phyloP scores from a whole-genome alignment of 257 asterid species.

The Scutellaria barbata region DNA sequence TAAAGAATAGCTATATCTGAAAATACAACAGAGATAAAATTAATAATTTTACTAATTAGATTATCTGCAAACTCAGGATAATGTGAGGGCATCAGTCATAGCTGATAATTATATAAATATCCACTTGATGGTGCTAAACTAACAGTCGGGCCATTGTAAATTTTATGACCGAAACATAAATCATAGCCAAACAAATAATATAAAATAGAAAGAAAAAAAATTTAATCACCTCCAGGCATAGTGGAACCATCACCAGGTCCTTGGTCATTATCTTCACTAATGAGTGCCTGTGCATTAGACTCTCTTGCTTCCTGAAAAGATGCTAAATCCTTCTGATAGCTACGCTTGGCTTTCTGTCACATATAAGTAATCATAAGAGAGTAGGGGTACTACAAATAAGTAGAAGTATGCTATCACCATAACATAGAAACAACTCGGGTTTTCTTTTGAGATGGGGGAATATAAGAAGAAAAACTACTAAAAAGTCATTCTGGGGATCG shows the following conservation, averaged over 20 bases:
- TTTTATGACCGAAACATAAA: constrained; percentile 1
- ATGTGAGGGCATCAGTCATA: neutral
- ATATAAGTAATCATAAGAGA: constrained; percentile 12
- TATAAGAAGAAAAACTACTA: constrained; percentile 13
- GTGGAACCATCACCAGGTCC: constrained; percentile 53
- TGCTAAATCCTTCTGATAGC: constrained; percentile 90
- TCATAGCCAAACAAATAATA: neutral
- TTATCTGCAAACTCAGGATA: too few species aligned
- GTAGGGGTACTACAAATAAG: constrained; percentile 9
- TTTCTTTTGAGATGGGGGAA: constrained; percentile 8
- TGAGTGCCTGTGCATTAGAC: constrained; percentile 62
- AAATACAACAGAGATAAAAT: neutral
- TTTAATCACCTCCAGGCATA: constrained; percentile 69
- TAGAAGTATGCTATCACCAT: neutral
- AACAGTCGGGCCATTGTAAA: neutral
- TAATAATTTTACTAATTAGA: neutral
- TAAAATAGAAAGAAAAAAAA: neutral
- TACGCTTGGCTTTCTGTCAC: constrained; percentile 87
- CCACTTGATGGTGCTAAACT: neutral
- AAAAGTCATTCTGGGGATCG: constrained; percentile 9
- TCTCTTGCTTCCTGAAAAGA: constrained; percentile 73
- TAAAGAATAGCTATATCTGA: neutral
- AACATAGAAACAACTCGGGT: neutral
- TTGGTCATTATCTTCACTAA: constrained; percentile 45
- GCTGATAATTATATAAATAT: neutral